Conservation (phyloP, 1,139 yeast species). For the Pichia kudriavzevii region DNA sequence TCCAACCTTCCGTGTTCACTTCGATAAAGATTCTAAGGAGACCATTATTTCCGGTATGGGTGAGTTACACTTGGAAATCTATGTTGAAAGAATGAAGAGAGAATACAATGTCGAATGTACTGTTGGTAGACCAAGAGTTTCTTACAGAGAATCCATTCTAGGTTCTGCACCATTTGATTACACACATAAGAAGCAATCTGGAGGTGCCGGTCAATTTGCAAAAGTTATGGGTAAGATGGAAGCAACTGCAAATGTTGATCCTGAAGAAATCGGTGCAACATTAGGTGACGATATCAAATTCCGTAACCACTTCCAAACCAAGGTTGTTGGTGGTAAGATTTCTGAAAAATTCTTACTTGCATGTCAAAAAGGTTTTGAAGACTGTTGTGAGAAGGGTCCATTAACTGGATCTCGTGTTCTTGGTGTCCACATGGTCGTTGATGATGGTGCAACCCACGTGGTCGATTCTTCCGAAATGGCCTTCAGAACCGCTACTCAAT, state of each 20-base stretch:
- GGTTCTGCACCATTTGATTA: conserved; percentile 74
- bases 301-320: conserved; percentile 67
- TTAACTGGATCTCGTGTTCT: conserved; percentile 88
- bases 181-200: conserved; percentile 96
- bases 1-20: conserved; percentile 93
- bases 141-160: conserved; percentile 91
- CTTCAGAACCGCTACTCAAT: conserved; percentile 84
- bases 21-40: conserved; percentile 87
- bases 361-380: conserved; percentile 93
- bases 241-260: conserved; percentile 44
- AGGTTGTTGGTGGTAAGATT: conserved; percentile 93
- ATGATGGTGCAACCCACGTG: conserved; percentile 96
- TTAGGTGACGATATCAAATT: conserved; percentile 25
- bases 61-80: conserved; percentile 91
- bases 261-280: conserved; percentile 28
- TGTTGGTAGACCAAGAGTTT: conserved; percentile 96
- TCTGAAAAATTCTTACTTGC: conserved; percentile 93
- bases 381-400: conserved; percentile 94
- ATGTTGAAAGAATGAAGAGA: conserved; percentile 95
- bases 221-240: conserved; percentile 83
- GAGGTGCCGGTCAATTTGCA: conserved; percentile 99
- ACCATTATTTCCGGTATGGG: conserved; percentile 99
- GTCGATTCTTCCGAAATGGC: conserved; percentile 97
- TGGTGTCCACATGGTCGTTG: conserved; percentile 87
- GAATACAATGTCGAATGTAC: conserved; percentile 94